Base-by-base conservation (phyloP, 75 land plant genomes). In the Cunninghamia lanceolata region DNA sequence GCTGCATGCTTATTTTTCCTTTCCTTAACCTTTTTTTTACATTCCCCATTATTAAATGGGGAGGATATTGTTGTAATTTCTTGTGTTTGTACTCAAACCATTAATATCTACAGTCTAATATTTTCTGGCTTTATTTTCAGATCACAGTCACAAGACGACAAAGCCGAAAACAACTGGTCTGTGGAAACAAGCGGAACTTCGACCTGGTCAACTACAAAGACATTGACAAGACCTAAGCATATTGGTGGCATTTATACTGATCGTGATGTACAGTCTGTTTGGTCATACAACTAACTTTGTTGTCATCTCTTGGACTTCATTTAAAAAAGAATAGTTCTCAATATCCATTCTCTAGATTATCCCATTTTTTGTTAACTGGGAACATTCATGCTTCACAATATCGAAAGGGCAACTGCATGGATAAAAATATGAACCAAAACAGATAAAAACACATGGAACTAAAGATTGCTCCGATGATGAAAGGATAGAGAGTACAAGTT, bases 211-310 rank as follows among this genome's bases (percentile, higher is more conserved):
- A 17, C 82, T n/a, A 40, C 83, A 35, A 83, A 53, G 84, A 19
- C 84, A 34, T 35, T 52, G 34, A 30, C 71, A 38, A 85, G 85
- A 82, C 85, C 87, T 28, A 63, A 63, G 28, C 84, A 83, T 74
- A 52, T 87, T 42, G 91, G 89, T 82, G 87, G 89, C 53, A 63
- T 82, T 45, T 88, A 88, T 83, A 82, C 91, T 52, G 82, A 84
- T 75, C 87, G 87, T 82, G 91, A 85, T 90, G 89, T 88, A 85
- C 89, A 85, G 87, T 88, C 91, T 47, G 74, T 90, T 63, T 90
- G 91, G 91, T 87, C 91, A 73, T 90, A 87, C 52, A 84, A 88
- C 46, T 79, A 52, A 88, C 54, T 34, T 53, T 83, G 84, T 47
- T 83, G 75, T 32, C 75, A 71, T 34, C 75, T 71, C 13, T 11